Conservation (phyloP, 805 yeast species). For the Sugiyamaella smithiae region DNA sequence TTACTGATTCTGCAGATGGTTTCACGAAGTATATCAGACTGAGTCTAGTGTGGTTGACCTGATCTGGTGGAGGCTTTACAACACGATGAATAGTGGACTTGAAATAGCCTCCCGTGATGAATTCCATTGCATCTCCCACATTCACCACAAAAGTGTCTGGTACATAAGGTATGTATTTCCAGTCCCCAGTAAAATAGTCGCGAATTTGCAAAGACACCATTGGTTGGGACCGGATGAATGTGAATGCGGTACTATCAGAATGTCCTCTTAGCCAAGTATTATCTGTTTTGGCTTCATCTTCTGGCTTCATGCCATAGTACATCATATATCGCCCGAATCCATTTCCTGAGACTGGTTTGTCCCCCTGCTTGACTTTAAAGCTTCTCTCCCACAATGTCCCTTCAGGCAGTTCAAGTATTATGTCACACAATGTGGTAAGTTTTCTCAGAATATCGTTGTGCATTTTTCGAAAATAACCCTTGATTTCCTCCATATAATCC, state of each 20-base stretch:
- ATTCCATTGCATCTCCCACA: slow-evolving; percentile 43
- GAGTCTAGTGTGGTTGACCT: slow-evolving; percentile 37
- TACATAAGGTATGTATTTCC: slow-evolving; percentile 40
- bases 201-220: slow-evolving; percentile 41
- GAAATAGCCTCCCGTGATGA: slow-evolving; percentile 46
- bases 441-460: slow-evolving; percentile 40
- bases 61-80: slow-evolving; percentile 46
- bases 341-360: slow-evolving; percentile 38
- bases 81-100: slow-evolving; percentile 48
- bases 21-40: slow-evolving; percentile 45
- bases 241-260: slow-evolving; percentile 43
- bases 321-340: slow-evolving; percentile 41
- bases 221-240: slow-evolving; percentile 43
- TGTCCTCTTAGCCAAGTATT: slow-evolving; percentile 49
- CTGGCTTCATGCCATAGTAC: slow-evolving; percentile 37
- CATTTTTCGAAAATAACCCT: slow-evolving; percentile 39
- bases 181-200: slow-evolving; percentile 36
- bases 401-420: slow-evolving; percentile 47
- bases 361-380: slow-evolving; percentile 36
- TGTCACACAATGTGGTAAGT: slow-evolving; percentile 42
- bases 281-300: slow-evolving; percentile 35
- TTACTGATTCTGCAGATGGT: slow-evolving; percentile 36
- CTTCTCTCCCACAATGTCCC: slow-evolving; percentile 41
- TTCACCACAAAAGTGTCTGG: slow-evolving; percentile 41
- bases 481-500: slow-evolving; percentile 41